Conservation (phyloP, 2,329 filamentous ascomycete species). For the Aureobasidium uvarum region DNA sequence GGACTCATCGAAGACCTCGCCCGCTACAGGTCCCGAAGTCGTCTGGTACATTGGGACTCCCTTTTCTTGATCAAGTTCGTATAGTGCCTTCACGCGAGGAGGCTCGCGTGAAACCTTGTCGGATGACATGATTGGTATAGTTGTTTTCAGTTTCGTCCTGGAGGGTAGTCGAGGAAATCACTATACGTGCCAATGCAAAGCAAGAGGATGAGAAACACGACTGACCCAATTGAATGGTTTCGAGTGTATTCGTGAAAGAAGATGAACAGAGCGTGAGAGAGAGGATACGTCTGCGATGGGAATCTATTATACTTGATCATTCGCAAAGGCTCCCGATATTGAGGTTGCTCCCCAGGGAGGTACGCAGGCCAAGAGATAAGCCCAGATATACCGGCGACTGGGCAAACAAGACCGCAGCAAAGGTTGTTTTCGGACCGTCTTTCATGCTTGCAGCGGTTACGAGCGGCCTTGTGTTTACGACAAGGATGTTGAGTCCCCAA, state of each 20-base stretch:
- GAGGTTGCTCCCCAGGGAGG: neutral
- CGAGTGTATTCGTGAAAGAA: neutral
- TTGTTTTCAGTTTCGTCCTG: neutral
- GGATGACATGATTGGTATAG: neutral
- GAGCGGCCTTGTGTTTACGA: neutral
- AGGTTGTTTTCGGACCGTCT: neutral
- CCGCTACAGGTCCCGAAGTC: constrained; percentile 26
- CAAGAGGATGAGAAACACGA: neutral
- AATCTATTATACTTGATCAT: constrained; percentile 4
- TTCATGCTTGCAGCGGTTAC: neutral
- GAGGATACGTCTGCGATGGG: neutral
- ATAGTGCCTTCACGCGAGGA: neutral
- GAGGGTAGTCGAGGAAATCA: neutral
- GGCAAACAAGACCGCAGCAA: constrained; percentile 10
- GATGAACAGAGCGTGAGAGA: neutral
- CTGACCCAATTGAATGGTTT: neutral
- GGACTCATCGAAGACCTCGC: constrained; percentile 33
- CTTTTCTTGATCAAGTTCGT: constrained; percentile 16
- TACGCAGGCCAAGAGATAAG: constrained; percentile 25
- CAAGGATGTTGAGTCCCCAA: neutral
- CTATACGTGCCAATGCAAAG: neutral
- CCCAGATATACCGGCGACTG: neutral
- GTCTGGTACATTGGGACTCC: constrained; percentile 8
- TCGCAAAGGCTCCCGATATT: neutral
- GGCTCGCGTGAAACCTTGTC: constrained; percentile 9